Evolutionary conservation across 1,284 basidiomycete genomes (phyloP), one percentile per base, ranked within the genome.

Genomic region (Exobasidium rhododendri): DNA sequence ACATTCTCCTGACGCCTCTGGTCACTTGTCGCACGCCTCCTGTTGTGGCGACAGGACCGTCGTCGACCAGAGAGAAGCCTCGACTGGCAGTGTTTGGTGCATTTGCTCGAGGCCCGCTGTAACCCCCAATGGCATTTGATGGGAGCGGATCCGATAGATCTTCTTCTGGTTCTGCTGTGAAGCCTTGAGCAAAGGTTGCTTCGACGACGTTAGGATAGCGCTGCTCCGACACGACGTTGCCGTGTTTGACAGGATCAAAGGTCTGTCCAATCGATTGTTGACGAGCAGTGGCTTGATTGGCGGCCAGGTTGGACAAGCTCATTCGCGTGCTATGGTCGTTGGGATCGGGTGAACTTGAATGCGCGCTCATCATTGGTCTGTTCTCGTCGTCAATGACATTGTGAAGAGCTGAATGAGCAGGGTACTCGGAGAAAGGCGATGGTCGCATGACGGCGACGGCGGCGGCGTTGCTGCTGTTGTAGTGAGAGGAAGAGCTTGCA

Each of bases 1-100:
- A 31, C 52, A 4, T 4, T 14, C 52, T 26, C 30, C 74, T 65
- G 20, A 74, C 68, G 17, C 75, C 75, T 17, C 77, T 69, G 58
- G 69, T 69, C 51, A 77, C 75, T 54, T 72, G 75, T 44, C 75
- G 67, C 47, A 77, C 65, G 29, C 70, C 66, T 24, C 68, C 64
- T 0, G 69, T 58, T 17, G 59, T 63, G 0, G 74, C 70, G 20
- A 77, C 74, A 49, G 77, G 77, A 1, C 77, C 77, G 44, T 79
- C 77, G 46, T 79, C 77, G 24, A 76, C 73, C 30, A 79, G 59
- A 47, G 69, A 73, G 64, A 78, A 72, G 26, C 77, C 75, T 26
- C 57, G 13, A n/a, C 46, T 50, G 28, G 47, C 47, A 20, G 47
- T 24, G 26, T 50, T 50, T 40, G 65, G 65, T 31, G 54, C 62